phyloP scores from a whole-genome alignment of 352 stramenopile species.

The Pythium monospermum region DNA sequence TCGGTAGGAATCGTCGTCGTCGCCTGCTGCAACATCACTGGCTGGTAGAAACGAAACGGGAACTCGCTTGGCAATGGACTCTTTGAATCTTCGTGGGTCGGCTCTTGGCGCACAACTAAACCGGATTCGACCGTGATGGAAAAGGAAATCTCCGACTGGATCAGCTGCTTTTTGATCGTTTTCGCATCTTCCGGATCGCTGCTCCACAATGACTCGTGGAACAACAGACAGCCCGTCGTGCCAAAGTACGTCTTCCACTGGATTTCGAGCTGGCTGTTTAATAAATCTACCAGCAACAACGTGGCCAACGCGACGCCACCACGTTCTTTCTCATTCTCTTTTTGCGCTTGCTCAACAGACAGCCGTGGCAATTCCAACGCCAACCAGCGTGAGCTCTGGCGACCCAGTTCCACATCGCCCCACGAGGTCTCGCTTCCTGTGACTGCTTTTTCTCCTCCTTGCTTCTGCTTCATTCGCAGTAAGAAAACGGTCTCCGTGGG shows the following conservation, averaged over 20 bases:
- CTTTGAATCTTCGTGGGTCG: not conserved
- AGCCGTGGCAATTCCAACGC: constrained; percentile 15
- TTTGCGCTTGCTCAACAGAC: not conserved
- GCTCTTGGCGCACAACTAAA: not conserved
- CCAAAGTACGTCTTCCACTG: constrained; percentile 26
- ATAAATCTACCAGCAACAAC: not conserved
- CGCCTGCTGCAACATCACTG: not conserved
- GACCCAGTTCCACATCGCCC: constrained; percentile 18
- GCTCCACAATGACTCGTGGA: constrained; percentile 18
- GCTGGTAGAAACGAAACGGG: constrained; percentile 20
- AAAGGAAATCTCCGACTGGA: constrained; percentile 2
- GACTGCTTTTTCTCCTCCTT: not conserved
- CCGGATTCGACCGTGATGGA: not conserved
- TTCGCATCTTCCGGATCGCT: not conserved
- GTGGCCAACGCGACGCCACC: no score
- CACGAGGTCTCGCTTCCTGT: not conserved
- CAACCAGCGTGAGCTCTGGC: constrained; percentile 17
- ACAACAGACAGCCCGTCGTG: constrained; percentile 11
- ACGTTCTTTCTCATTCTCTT: not conserved
- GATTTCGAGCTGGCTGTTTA: constrained; percentile 11
- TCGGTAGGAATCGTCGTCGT: not conserved
- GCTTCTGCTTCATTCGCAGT: constrained; percentile 26
- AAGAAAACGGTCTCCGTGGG: constrained; percentile 66
- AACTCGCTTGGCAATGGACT: no score
- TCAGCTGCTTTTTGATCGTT: constrained; percentile 2